A percentile compares a stretch with the other conserved stretches of the same genome.
Conservation (phyloP, 139 green algal species). For the Chlamydomonas urium region DNA sequence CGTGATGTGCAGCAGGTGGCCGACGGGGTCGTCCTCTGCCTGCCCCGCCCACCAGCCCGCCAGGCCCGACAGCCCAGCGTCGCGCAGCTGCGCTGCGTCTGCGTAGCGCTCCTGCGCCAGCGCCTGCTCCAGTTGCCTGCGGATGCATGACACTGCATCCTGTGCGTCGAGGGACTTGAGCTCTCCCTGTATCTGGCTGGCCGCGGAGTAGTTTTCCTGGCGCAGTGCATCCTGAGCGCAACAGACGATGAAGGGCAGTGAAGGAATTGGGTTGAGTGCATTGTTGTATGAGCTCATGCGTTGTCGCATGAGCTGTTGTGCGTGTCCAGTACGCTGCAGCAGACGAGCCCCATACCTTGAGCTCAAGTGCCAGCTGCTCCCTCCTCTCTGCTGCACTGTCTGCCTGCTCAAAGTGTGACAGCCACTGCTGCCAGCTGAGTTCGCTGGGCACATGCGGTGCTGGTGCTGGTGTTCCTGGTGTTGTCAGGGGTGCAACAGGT, state of each 20-base stretch:
- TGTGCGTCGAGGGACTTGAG: slow-evolving; percentile 21
- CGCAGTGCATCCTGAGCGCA: slow-evolving; percentile 27
- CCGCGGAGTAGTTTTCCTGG: slow-evolving; percentile 30
- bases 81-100: slow-evolving; percentile 58
- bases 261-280: not conserved
- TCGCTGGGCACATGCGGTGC: not conserved
- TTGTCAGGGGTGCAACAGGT: not conserved
- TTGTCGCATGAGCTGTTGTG: not conserved
- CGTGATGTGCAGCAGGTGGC: slow-evolving; percentile 69
- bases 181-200: slow-evolving; percentile 20
- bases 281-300: not conserved
- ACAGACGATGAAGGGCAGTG: not conserved
- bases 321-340: not conserved
- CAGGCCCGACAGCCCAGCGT: slow-evolving; percentile 49
- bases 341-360: not conserved
- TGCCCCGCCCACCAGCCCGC: slow-evolving; percentile 73
- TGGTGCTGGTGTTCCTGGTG: too few relatives aligned
- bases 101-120: slow-evolving; percentile 64
- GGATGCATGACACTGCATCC: slow-evolving; percentile 27
- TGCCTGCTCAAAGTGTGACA: not conserved
- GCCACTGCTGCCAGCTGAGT: slow-evolving; percentile 3
- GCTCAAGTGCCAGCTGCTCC: not conserved
- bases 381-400: slow-evolving; percentile 2
- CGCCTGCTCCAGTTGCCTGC: slow-evolving; percentile 41
- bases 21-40: slow-evolving; percentile 56